Evolutionary conservation across 202 grass and related monocot species (phyloP).

Genomic region (Miscanthus sacchariflorus): DNA sequence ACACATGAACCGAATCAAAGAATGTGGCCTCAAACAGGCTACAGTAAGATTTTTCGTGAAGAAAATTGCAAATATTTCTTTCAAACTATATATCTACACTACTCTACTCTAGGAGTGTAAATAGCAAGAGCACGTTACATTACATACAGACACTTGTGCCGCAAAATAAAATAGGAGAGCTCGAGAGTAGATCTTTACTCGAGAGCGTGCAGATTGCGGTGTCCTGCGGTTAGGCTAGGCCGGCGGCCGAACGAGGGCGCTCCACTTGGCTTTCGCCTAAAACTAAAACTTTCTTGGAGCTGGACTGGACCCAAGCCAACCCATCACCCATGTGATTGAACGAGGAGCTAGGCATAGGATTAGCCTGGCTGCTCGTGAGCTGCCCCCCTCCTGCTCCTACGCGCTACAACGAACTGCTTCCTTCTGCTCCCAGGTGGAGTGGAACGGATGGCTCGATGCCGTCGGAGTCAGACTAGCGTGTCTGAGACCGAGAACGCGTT

Average conservation of each 20-base stretch:
- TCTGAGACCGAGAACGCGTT: not conserved
- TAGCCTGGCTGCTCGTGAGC: not conserved
- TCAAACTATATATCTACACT: too few relatives aligned
- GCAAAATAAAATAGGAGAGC: too few relatives aligned
- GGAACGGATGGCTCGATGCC: not conserved
- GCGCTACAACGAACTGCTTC: too few relatives aligned
- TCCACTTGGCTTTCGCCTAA: constrained; percentile 20
- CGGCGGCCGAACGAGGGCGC: not conserved
- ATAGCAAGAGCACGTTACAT: too few relatives aligned
- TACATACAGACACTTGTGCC: too few relatives aligned
- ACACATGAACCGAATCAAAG: too few relatives aligned
- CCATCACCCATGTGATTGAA: constrained; percentile 4
- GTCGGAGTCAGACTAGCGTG: not conserved
- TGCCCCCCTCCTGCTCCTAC: not conserved
- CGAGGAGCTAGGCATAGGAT: not conserved
- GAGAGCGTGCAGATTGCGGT: not conserved
- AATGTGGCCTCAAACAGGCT: too few relatives aligned
- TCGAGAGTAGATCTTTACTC: too few relatives aligned
- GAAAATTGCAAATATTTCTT: too few relatives aligned
- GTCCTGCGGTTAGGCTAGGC: not conserved
- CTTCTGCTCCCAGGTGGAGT: too few relatives aligned
- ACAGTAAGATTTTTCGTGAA: too few relatives aligned
- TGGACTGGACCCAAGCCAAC: not conserved
- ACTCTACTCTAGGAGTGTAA: too few relatives aligned
- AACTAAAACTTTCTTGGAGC: not conserved